Evolutionary conservation across 2,329 filamentous ascomycete genomes (phyloP), one percentile per base, ranked within the genome.

Genomic region (Lachnellula hyalina): DNA sequence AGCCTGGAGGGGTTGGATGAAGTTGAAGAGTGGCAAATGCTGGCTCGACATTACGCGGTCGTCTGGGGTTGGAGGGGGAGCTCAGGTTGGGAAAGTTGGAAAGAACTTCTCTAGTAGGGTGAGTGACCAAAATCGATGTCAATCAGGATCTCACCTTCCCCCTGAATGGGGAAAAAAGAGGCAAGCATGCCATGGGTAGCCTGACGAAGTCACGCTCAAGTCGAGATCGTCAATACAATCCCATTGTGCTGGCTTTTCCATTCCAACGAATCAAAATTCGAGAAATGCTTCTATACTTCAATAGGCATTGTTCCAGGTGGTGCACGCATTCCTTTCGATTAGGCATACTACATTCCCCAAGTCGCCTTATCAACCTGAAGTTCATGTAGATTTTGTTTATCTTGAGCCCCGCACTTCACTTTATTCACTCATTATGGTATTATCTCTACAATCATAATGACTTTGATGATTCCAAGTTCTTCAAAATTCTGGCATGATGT

Each of bases 21-120:
- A 72, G 80, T 96, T 23, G 94, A 99, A 72, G 94, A 99, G 74
- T 96, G 94, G 87, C 79, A 86, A 65, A 72, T 99, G 63, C 72
- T 99, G 63, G 89, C 91, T 0, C 83, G 81, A 61, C 94, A 99
- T 75, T 99, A 99, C 67, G 85, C 92, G 60, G 80, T 99, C 44
- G 85, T 84, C 4, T 97, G 93, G 93, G 94, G 86, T 1, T 95
- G 88, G 82, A 85, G 55, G 52, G 63, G 63, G 17, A 51, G 32
- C 21, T 19, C 28, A 4, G 63, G 60, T 11, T 63, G 58, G 60
- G 57, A 62, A 46, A 44, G 34, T 23, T 60, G 55, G 58, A 47
- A 49, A 34, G 40, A 17, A n/a, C 25, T 51, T 19, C 25, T 19
- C 19, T 32, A 52, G 36, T 15, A 19, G n/a, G 35, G 42, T 51